These are phyloP conservation scores for Aphanomyces invadans DNA, from an alignment of 352 stramenopile genomes.

Conservation along the genomic window DNA sequence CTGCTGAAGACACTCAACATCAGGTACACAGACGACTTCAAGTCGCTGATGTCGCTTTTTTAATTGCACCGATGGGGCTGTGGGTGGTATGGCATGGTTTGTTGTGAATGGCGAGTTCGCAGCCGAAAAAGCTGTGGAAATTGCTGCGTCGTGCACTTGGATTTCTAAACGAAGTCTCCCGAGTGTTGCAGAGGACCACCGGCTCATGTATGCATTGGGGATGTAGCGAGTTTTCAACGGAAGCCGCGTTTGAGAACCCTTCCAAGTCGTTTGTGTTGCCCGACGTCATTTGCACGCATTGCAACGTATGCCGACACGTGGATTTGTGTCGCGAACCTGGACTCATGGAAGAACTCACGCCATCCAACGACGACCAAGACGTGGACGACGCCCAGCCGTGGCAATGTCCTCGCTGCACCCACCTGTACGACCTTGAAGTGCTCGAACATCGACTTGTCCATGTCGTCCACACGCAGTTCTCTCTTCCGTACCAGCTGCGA, in stretches of 20 bases:
- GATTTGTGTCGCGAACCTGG: slow-evolving; percentile 93
- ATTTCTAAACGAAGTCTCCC: too few relatives aligned
- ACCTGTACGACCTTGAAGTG: slow-evolving; percentile 80
- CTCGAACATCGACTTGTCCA: slow-evolving; percentile 90
- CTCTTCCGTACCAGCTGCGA: slow-evolving; percentile 90
- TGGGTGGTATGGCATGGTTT: too few relatives aligned
- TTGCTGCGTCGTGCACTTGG: too few relatives aligned
- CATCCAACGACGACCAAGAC: slow-evolving; percentile 28
- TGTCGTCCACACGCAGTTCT: slow-evolving; percentile 72
- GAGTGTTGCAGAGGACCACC: too few relatives aligned
- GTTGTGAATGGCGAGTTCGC: too few relatives aligned
- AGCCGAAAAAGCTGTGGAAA: too few relatives aligned
- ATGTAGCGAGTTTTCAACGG: slow-evolving; percentile 58
- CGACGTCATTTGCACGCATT: slow-evolving; percentile 96
- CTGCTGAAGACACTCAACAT: slow-evolving; percentile 77
- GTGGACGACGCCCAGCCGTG: slow-evolving; percentile 41
- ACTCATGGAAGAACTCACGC: slow-evolving; percentile 71
- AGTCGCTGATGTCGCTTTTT: too few relatives aligned
- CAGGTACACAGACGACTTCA: too few relatives aligned
- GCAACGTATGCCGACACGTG: slow-evolving; percentile 92
- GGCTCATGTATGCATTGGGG: too few relatives aligned
- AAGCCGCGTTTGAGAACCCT: slow-evolving; percentile 90
- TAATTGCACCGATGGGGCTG: too few relatives aligned
- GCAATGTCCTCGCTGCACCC: slow-evolving; percentile 90
- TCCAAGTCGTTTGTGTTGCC: slow-evolving; percentile 92